Evolutionary conservation across 129 eudicot species (phyloP).

Genomic region (Arctium minus): DNA sequence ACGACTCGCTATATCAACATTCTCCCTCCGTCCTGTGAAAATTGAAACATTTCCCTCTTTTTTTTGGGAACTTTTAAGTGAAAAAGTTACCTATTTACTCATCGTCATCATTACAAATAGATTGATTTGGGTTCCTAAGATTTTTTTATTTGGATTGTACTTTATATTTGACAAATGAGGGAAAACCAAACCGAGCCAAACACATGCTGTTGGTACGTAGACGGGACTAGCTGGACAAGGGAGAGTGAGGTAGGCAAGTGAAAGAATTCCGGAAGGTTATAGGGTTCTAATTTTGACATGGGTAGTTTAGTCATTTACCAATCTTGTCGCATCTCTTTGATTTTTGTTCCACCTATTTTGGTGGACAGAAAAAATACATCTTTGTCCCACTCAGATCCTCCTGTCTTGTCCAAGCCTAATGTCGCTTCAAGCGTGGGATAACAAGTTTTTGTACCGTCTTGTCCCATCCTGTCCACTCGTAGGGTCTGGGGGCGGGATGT

Average conservation of each 20-base stretch:
- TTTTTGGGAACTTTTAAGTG: neutral
- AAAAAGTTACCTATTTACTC: neutral
- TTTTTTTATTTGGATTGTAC: neutral
- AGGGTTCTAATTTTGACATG: neutral
- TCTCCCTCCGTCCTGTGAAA: neutral
- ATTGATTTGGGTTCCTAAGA: neutral
- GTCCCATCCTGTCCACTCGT: no score
- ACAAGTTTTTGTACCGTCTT: no score
- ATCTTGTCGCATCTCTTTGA: neutral
- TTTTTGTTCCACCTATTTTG: neutral
- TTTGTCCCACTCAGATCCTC: neutral
- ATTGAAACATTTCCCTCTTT: neutral
- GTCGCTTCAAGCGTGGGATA: no score
- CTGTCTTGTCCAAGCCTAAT: no score
- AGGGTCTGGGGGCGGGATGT: no score
- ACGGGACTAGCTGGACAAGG: neutral
- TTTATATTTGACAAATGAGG: neutral
- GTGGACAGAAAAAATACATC: neutral
- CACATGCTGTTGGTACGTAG: neutral
- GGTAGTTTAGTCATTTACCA: neutral
- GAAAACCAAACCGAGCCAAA: neutral
- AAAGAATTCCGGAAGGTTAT: neutral
- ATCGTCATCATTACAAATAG: neutral
- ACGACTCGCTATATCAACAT: neutral
- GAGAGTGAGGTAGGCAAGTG: neutral